These are phyloP conservation scores for Tephrocybe sp. DNA, from an alignment of 768 basidiomycete species.

Conservation along the genomic window DNA sequence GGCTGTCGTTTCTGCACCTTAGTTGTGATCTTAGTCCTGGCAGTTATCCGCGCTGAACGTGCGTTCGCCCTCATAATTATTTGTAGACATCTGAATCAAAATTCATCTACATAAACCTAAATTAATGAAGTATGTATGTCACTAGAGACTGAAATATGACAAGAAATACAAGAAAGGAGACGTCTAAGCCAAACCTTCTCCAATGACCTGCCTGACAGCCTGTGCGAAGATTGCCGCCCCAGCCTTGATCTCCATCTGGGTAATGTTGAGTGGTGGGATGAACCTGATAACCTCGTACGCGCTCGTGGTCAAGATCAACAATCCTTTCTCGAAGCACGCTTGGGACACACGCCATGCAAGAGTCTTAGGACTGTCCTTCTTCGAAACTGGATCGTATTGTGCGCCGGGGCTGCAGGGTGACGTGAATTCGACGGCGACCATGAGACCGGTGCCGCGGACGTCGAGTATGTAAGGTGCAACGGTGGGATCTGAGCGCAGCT, in stretches of 20 bases:
- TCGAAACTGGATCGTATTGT: conserved; percentile 43
- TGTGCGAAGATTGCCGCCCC: conserved; percentile 66
- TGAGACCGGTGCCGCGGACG: conserved; percentile 88
- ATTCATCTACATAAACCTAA: no score
- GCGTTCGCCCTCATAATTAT: no score
- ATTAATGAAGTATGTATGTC: no score
- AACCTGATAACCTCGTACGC: conserved; percentile 88
- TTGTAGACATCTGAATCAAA: no score
- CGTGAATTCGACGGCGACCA: conserved; percentile 83
- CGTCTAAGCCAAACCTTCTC: conserved; percentile 32
- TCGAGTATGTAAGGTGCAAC: conserved; percentile 70
- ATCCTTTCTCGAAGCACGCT: conserved; percentile 82
- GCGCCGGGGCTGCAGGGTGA: conserved; percentile 51
- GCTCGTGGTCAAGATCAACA: conserved; percentile 88
- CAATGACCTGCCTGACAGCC: conserved; percentile 69
- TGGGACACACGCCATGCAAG: conserved; percentile 73
- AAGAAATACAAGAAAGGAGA: neutral
- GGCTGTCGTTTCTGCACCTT: no score
- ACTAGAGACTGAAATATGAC: no score
- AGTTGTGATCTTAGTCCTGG: no score
- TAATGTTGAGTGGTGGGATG: conserved; percentile 89
- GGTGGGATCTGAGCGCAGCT: conserved; percentile 50
- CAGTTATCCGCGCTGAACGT: no score
- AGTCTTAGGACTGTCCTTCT: conserved; percentile 34
- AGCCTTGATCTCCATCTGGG: conserved; percentile 68